These are phyloP conservation scores for Eucalyptus erythrocorys DNA, from an alignment of 345 rosid species.

Conservation along the genomic window DNA sequence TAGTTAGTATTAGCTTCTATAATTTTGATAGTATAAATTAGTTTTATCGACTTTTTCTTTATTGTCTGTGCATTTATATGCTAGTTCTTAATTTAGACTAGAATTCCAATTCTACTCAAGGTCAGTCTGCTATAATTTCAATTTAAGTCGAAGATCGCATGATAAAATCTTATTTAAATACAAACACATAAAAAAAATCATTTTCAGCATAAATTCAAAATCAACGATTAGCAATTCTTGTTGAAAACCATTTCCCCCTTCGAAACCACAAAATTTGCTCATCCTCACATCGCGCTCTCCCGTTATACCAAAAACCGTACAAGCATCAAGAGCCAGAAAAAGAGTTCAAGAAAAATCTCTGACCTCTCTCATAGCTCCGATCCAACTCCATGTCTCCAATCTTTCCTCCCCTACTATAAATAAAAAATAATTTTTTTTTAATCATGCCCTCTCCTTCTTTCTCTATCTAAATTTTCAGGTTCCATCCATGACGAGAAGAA, in stretches of 20 bases:
- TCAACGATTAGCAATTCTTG: not conserved
- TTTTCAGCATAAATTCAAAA: not conserved
- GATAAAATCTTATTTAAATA: not conserved
- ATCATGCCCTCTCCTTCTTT: not conserved
- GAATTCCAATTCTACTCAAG: not conserved
- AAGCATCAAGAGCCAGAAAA: not conserved
- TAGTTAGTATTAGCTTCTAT: not conserved
- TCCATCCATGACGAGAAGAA: slow-evolving; percentile 9
- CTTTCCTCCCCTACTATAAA: not conserved
- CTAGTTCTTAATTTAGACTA: not conserved
- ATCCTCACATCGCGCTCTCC: not conserved
- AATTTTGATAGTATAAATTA: not conserved
- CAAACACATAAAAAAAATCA: not conserved
- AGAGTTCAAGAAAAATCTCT: not conserved
- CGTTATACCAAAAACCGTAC: not conserved
- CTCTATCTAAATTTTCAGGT: not conserved
- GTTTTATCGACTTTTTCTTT: not conserved
- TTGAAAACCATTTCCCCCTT: not conserved
- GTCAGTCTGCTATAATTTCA: not conserved
- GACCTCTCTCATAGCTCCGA: not conserved
- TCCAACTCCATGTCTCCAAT: not conserved
- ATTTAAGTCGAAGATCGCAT: not conserved
- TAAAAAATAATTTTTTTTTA: not conserved
- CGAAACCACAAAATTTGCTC: not conserved
- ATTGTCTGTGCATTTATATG: not conserved